Evolutionary conservation across 805 yeast genomes (phyloP).

Genomic region (Wickerhamiella lipophila): DNA sequence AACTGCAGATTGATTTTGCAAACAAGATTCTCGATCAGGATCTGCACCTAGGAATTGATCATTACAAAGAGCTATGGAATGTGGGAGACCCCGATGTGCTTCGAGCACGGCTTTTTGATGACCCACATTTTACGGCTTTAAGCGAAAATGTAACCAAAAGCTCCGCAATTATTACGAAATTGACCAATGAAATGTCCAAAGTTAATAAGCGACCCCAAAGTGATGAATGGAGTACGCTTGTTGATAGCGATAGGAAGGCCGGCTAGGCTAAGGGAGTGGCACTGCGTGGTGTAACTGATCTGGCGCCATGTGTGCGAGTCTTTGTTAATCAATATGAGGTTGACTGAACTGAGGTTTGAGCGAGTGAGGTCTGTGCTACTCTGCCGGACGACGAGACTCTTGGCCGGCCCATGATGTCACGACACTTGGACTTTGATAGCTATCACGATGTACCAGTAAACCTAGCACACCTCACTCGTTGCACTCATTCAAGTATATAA

Average conservation of each 20-base stretch:
- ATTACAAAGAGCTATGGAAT: constrained; percentile 27
- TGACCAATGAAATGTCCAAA: constrained; percentile 33
- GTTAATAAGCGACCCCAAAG: constrained; percentile 19
- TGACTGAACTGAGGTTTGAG: too few species aligned
- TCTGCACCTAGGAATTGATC: constrained; percentile 21
- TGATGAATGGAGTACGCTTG: constrained; percentile 18
- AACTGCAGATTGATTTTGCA: constrained; percentile 41
- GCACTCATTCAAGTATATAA: too few species aligned
- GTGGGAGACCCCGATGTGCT: constrained; percentile 22
- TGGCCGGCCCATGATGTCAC: too few species aligned
- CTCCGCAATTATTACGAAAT: constrained; percentile 36
- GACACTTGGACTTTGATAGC: too few species aligned
- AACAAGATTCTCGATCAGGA: constrained; percentile 30
- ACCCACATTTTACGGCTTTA: constrained; percentile 41
- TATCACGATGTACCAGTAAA: too few species aligned
- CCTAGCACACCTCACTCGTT: too few species aligned
- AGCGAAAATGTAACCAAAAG: constrained; percentile 40
- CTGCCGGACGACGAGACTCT: too few species aligned
- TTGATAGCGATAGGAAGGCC: neutral
- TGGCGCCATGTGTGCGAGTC: too few species aligned
- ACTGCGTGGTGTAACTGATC: too few species aligned
- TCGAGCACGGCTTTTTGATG: constrained; percentile 33
- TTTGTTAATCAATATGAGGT: too few species aligned
- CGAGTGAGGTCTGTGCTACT: too few species aligned
- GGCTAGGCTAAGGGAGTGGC: too few species aligned